A percentile compares a stretch with the other conserved stretches of the same genome.
These are phyloP conservation scores for Speleostelium caveatum DNA, from an alignment of 78 protist genomes.

Conservation along the genomic window DNA sequence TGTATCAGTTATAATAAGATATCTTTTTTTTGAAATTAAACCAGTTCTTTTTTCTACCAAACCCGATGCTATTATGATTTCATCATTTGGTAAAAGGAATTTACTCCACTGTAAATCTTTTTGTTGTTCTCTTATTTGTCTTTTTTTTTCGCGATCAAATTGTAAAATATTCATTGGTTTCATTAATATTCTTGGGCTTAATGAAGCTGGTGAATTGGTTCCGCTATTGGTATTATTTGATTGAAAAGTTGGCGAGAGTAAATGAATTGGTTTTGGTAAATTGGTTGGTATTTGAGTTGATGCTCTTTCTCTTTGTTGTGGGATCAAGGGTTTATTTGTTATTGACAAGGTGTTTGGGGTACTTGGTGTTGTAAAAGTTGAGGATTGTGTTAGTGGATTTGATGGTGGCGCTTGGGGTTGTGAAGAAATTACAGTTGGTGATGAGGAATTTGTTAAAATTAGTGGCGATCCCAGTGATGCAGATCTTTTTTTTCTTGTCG, in stretches of 20 bases:
- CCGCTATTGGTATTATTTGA: too few relatives aligned
- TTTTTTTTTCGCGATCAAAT: conserved; percentile 14
- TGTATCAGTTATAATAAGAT: conserved; percentile 75
- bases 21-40: conserved; percentile 75
- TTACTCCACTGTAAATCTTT: conserved; percentile 31
- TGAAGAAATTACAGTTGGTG: neutral
- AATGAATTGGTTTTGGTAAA: neutral
- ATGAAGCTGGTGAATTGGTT: neutral
- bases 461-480: conserved; percentile 16
- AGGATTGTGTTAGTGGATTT: conserved; percentile 1
- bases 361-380: neutral
- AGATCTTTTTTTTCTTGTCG: conserved; percentile 18
- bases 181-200: neutral
- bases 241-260: too few relatives aligned
- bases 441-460: neutral
- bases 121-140: conserved; percentile 34
- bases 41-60: conserved; percentile 67
- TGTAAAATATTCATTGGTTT: conserved; percentile 17
- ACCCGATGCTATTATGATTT: conserved; percentile 73
- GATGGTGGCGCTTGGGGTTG: conserved; percentile 7
- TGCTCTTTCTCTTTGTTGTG: conserved; percentile 45
- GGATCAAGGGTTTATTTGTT: neutral
- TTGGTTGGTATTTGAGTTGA: neutral
- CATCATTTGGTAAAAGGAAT: conserved; percentile 58
- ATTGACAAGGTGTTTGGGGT: neutral